Base-by-base conservation (phyloP, 768 basidiomycete genomes). In the Mrakia hoshinonis region DNA sequence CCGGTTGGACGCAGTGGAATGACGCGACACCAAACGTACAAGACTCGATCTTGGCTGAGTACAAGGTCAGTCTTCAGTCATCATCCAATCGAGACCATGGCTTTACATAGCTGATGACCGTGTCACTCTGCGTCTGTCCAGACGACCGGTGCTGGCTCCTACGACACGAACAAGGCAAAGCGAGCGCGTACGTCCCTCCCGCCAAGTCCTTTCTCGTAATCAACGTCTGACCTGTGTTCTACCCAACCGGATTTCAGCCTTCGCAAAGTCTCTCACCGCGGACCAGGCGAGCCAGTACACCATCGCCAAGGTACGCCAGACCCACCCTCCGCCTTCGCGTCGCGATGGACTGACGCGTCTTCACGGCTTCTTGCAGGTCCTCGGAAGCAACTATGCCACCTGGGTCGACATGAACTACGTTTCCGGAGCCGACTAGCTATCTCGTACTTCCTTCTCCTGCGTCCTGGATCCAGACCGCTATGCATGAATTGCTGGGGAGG, bases 1-100 rank as follows among this genome's bases (percentile, higher is more conserved):
- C 48, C 24, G 63, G 63, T 4, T 65, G 63, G 63, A 65, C 43
- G 13, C 43, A 47, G 46, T 65, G 63, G 63, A 47, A 46, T 22
- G 24, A 26, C 43, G 63, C 63, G 4, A 65, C 63, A 4, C 63
- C 63, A 1, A 65, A 65, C 43, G 48, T 65, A 9, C 20, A 43
- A 1, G 5, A 65, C 10, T 47, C 46, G 4, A 29, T 51, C 48
- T 39, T 65, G 34, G 63, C 63, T 0, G 63, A 65, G 63, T 65
- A 48, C 48, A 65, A 65, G 48, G 63, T 47, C 36, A 48, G 46
- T 24, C 34, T 46, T 12, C 11, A n/a, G 18, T 48, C 46, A 12
- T 29, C 7, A 24, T 29, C 10, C 38, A 43, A 6, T n/a, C n/a
- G n/a, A n/a, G n/a, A n/a, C n/a, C n/a, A n/a, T n/a, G n/a, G n/a